Conservation (phyloP, 352 stramenopile genomes). For the Globisporangium takayamanum region DNA sequence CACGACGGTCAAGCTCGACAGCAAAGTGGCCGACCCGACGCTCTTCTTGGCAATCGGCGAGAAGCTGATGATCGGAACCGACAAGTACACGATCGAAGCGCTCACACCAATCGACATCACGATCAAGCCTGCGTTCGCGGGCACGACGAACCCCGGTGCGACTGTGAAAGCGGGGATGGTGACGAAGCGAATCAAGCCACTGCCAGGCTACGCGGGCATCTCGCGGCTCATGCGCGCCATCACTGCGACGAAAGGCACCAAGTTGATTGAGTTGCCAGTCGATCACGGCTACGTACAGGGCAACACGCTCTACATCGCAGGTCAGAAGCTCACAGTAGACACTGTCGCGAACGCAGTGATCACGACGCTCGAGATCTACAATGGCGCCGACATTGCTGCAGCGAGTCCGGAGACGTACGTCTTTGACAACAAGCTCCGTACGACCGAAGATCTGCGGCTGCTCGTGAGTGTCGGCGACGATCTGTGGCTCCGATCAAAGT, state of each 20-base stretch:
- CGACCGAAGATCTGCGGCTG: conserved; percentile 41
- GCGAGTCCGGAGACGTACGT: conserved; percentile 32
- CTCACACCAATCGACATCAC: conserved; percentile 40
- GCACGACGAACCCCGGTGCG: conserved; percentile 9
- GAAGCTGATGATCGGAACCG: conserved; percentile 27
- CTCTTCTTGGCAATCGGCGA: conserved; percentile 56
- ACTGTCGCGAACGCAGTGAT: conserved; percentile 19
- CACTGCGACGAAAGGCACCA: conserved; percentile 22
- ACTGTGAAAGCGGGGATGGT: conserved; percentile 39
- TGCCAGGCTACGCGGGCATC: conserved; percentile 48
- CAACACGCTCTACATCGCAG: conserved; percentile 36
- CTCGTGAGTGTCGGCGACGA: conserved; percentile 32
- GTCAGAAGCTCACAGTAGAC: conserved; percentile 29
- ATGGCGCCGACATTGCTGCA: conserved; percentile 21
- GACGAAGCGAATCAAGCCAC: conserved; percentile 37
- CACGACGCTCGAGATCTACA: conserved; percentile 30
- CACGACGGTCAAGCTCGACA: conserved; percentile 35
- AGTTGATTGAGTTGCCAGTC: conserved; percentile 32
- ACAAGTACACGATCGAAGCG: conserved; percentile 34
- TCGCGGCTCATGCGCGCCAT: conserved; percentile 37
- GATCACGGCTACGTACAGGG: conserved; percentile 28
- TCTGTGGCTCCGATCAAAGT: conserved; percentile 42
- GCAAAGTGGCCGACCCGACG: conserved; percentile 47
- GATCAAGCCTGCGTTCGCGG: conserved; percentile 20
- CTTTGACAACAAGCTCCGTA: conserved; percentile 60